Percentiles rank a stretch among this genome's conserved stretches.
phyloP scores from a whole-genome alignment of 2,329 filamentous ascomycete genomes.

The Biscogniauxia sp. region DNA sequence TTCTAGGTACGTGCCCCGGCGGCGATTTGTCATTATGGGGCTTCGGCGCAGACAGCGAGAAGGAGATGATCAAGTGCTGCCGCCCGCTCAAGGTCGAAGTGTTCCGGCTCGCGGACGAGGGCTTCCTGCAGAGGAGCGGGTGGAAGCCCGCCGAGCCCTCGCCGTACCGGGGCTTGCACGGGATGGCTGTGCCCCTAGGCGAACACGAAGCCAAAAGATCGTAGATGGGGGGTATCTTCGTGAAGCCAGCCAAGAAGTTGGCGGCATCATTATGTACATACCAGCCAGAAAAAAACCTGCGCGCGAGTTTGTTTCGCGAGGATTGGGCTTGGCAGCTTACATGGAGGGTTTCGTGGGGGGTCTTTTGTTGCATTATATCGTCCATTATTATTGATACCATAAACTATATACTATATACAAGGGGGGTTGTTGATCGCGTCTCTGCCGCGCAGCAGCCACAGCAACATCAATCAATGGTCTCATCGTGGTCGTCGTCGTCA shows the following conservation, averaged over 20 bases:
- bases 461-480: neutral
- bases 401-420: neutral
- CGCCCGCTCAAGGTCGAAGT: slow-evolving; percentile 74
- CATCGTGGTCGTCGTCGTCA: neutral
- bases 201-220: slow-evolving; percentile 18
- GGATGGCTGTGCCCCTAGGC: slow-evolving; percentile 45
- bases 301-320: neutral
- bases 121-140: slow-evolving; percentile 47
- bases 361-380: slow-evolving; percentile 1
- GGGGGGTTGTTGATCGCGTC: neutral
- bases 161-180: slow-evolving; percentile 65
- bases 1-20: slow-evolving; percentile 67
- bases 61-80: slow-evolving; percentile 68
- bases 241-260: neutral
- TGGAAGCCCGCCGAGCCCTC: slow-evolving; percentile 64
- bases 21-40: slow-evolving; percentile 82
- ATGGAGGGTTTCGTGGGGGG: neutral
- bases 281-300: neutral
- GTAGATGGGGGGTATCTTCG: neutral
- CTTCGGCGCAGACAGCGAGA: slow-evolving; percentile 66
- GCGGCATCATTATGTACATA: too few relatives aligned
- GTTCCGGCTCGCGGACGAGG: slow-evolving; percentile 57
- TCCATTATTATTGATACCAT: slow-evolving; percentile 1
- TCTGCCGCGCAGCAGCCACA: neutral
- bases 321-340: neutral